Base-by-base conservation (phyloP, 202 grass and related monocot genomes). In the Bolboschoenoplectus hybrid region DNA sequence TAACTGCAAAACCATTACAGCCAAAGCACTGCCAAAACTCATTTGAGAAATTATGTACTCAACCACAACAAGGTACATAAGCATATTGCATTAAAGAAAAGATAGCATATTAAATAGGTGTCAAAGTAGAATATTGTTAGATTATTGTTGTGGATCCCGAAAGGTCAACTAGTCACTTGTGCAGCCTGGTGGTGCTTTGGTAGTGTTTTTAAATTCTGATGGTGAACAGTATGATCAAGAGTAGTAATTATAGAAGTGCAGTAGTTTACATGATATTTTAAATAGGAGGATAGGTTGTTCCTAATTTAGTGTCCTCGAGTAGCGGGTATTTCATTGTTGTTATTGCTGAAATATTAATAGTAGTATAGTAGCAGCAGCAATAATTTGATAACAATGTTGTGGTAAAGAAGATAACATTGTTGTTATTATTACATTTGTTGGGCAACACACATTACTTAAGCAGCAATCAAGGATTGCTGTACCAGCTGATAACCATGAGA, bases 121-220 rank as follows among this genome's bases (percentile, higher is more conserved):
- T 60, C 38, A 43, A 2, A 39, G 17, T 61, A 7, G 38, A 40
- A 80, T 5, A 6, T 16, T 79, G 74, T 80, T 11, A 80, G 38
- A 61, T 44, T 41, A 36, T 80, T 60, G 38, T 41, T 80, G 53
- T 34, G 3, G 34, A 39, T n/a, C 14, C 35, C 38, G 6, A 10
- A 61, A 80, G 55, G 56, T 80, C 41, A 61, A 38, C 36, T 40
- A 14, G 7, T 58, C 35, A n/a, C 52, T 5, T 5, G 35, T 74
- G 43, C 7, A 19, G 53, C 53, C 44, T 80, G 76, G 16, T 80
- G 76, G 16, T 61, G 76, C 49, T 78, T 78, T 55, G 72, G 3
- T 78, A 6, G 39, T 17, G 4, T 38, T 78, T 53, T 56, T 39
- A 78, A 38, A 43, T 41, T 41, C 38, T 39, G 38, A 38, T 55